These are phyloP conservation scores for Apiospora hydei DNA, from an alignment of 2,329 filamentous ascomycete genomes.

Conservation along the genomic window DNA sequence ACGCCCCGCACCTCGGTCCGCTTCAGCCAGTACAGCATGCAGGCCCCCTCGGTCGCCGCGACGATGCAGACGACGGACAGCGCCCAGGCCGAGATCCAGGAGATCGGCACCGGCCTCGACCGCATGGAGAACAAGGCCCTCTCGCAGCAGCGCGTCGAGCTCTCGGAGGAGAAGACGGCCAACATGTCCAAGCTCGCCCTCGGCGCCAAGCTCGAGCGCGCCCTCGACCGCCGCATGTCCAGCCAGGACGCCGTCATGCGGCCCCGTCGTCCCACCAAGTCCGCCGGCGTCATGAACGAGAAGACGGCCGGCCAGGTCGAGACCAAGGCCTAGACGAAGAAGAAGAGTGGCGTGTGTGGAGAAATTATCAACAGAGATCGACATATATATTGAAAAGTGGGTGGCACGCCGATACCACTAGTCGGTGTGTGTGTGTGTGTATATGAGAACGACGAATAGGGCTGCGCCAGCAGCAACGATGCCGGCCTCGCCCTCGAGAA, in stretches of 20 bases:
- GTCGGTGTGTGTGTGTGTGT: neutral
- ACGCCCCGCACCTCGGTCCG: constrained; percentile 61
- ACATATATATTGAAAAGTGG: constrained; percentile 7
- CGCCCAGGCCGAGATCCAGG: constrained; percentile 63
- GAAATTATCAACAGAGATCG: neutral
- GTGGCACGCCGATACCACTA: neutral
- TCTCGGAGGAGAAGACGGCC: constrained; percentile 81
- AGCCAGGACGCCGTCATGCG: constrained; percentile 89
- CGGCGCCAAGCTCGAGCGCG: constrained; percentile 88
- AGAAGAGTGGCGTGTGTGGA: neutral
- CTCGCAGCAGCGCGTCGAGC: constrained; percentile 79
- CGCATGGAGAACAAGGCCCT: constrained; percentile 92
- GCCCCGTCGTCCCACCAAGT: constrained; percentile 53
- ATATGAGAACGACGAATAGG: neutral
- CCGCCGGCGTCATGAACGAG: constrained; percentile 32
- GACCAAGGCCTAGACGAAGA: constrained; percentile 12
- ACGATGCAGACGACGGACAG: constrained; percentile 62
- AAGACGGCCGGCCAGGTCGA: constrained; percentile 30
- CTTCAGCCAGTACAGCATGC: constrained; percentile 66
- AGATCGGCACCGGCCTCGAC: constrained; percentile 81
- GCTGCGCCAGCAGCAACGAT: neutral
- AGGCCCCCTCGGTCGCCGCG: constrained; percentile 62
- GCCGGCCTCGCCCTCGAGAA: neutral
- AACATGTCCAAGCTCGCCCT: constrained; percentile 86
- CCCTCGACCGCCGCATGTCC: constrained; percentile 84